Base-by-base conservation (phyloP, 1,284 basidiomycete genomes). In the Phaffia rhodozyma region DNA sequence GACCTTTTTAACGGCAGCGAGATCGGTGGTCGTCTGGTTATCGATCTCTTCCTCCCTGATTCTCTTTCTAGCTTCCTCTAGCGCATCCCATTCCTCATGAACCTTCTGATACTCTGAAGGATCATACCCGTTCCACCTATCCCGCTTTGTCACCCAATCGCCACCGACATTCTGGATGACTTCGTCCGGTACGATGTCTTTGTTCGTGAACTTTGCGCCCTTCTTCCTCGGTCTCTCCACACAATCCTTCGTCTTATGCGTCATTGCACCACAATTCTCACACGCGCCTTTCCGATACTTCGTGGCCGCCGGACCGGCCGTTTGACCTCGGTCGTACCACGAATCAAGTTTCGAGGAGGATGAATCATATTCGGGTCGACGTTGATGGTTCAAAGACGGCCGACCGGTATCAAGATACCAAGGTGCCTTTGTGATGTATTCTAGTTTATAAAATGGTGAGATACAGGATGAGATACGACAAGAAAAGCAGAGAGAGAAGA, bases 51-150 rank as follows among this genome's bases (percentile, higher is more conserved):
- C 92, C 77, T 99, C 96, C 63, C 93, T 81, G 70, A 91, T 73
- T 75, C 88, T 88, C 76, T 91, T 84, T 67, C 96, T 80, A 58
- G 90, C 93, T 62, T 86, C 84, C 76, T 99, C 96, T 60, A 97
- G 78, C 20, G 93, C 92, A 59, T 87, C 87, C 73, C 97, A 96
- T 76, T 97, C 93, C 18, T 94, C 89, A 70, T 97, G 90, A 27
- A 97, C 84, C 68, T 77, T 81, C 71, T 84, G 85, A 76, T 97
- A 90, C 72, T 88, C 86, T 5, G 85, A 77, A 5, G 91, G 83
- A 73, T 98, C 92, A 75, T 98, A 98, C 4, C 96, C 96, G 75
- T 97, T 97, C 93, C 96, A 99, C 62, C 96, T 78, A 75, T 99
- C 96, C 53, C 96, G 83, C 78, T 99, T 99, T 53, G 91, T 90